Evolutionary conservation across 164 flowering plant species (phyloP).

Genomic region (Cinnamomum micranthum): DNA sequence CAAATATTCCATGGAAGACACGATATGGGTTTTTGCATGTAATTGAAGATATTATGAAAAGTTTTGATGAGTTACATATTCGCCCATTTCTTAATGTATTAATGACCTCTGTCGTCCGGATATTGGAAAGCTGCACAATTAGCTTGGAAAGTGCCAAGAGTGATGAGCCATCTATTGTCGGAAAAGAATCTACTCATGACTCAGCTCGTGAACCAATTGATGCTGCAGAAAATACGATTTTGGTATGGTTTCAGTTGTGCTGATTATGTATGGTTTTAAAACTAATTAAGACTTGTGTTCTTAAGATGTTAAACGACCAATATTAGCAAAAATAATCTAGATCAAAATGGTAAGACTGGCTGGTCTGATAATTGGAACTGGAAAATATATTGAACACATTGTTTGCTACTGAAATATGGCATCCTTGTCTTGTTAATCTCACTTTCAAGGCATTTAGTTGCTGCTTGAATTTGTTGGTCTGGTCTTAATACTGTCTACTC

Average conservation of each 20-base stretch:
- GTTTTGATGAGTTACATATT: conserved; percentile 69
- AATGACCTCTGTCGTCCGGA: conserved; percentile 69
- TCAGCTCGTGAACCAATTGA: conserved; percentile 11
- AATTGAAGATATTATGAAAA: conserved; percentile 62
- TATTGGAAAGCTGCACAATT: conserved; percentile 58
- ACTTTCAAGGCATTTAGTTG: not conserved
- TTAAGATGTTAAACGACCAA: not conserved
- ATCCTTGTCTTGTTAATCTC: not conserved
- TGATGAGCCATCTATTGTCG: conserved; percentile 15
- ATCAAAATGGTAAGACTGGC: too few species aligned
- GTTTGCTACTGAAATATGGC: too few species aligned
- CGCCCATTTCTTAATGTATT: conserved; percentile 69
- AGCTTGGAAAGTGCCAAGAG: conserved; percentile 32
- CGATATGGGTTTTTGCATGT: conserved; percentile 79
- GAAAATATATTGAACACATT: too few species aligned
- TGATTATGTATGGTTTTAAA: not conserved
- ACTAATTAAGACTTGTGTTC: not conserved
- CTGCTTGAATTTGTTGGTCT: not conserved
- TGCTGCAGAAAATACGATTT: conserved; percentile 14
- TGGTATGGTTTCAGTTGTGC: conserved; percentile 31
- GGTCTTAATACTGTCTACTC: not conserved
- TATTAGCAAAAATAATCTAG: too few species aligned
- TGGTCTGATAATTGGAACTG: too few species aligned
- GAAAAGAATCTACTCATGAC: conserved; percentile 9
- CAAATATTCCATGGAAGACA: conserved; percentile 66